A percentile compares a stretch with the other conserved stretches of the same genome.
Conservation (phyloP, 2,329 filamentous ascomycete genomes). For the Dactylellina cionopaga region DNA sequence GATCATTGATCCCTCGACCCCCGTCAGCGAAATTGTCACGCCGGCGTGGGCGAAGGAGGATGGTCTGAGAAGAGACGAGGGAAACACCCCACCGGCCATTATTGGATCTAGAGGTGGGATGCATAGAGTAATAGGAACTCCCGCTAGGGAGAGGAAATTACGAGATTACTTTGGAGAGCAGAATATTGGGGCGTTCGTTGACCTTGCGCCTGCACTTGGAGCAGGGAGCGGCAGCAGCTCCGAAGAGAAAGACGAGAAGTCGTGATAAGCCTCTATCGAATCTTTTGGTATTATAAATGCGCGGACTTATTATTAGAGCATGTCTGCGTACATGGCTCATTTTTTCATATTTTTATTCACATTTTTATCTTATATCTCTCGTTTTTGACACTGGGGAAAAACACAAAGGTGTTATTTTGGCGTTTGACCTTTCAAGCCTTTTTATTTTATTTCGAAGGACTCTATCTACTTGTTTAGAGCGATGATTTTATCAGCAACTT, state of each 20-base stretch:
- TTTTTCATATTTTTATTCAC: too few species aligned
- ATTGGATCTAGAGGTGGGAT: conserved; percentile 17
- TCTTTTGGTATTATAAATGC: background rate
- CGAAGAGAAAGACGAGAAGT: background rate
- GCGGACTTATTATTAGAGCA: background rate
- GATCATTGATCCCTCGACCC: conserved; percentile 27
- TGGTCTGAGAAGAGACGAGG: conserved; percentile 16
- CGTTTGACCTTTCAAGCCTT: too few species aligned
- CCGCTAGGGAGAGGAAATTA: conserved; percentile 14
- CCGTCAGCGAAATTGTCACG: conserved; percentile 25
- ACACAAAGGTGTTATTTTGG: too few species aligned
- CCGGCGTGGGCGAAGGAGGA: conserved; percentile 38
- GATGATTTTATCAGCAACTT: background rate
- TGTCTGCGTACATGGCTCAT: background rate
- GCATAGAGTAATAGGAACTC: conserved; percentile 1
- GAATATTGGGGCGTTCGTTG: conserved; percentile 31
- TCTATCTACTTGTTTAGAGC: background rate
- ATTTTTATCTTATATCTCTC: too few species aligned
- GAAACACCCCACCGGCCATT: conserved; percentile 20
- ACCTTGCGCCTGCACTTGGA: conserved; percentile 2
- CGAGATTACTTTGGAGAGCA: conserved; percentile 37
- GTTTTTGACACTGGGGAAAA: too few species aligned
- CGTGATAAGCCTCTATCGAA: too few species aligned
- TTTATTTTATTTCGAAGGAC: background rate
- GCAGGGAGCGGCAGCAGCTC: background rate